Evolutionary conservation across 169 alveolate species (phyloP), one percentile per base, ranked within the genome.

Genomic region (Ichthyophthirius multifiliis): DNA sequence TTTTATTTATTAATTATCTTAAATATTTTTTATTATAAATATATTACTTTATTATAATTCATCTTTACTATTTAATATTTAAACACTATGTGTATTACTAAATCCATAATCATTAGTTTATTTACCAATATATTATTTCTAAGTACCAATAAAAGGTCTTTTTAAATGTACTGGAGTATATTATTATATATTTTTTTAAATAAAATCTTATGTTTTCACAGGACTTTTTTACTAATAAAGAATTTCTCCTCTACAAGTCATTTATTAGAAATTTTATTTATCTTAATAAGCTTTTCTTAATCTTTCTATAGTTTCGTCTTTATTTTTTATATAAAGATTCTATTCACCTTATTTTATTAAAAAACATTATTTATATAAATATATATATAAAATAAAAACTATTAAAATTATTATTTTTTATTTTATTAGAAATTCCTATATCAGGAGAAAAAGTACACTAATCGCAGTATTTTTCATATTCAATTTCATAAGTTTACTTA

Each of bases 371-470:
- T 65, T 45, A n/a, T 32, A 65, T 55, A 0, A 0, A 55, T 27
- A 1, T 23, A 55, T 10, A 27, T 7, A 20, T 55, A 15, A 0
- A 27, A 27, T 55, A 10, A 27, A 2, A 15, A 0, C 13, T 55
- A 1, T 27, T 27, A 4, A 4, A 45, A 64, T 83, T n/a, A 46
- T 27, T n/a, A n/a, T n/a, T 6, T 74, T 41, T 76, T 55, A 27
- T 55, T 55, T 12, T 27, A 10, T 55, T 55, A 18, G 71, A 55
- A 18, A 39, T 39, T 6, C 71, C 18, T 6, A 55, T 55, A 16
- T 78, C 76, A 0, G 90, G 90, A n/a, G 39, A 23, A 43, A 84
- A 84, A 9, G 87, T 84, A 35, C 90, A 84, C 46, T 86, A 88
- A 23, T 76, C 82, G 12, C 55, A 45, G 18, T 39, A 45, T 41